Evolutionary conservation across 1,139 yeast species (phyloP).

Genomic region (Hansenula sp.): DNA sequence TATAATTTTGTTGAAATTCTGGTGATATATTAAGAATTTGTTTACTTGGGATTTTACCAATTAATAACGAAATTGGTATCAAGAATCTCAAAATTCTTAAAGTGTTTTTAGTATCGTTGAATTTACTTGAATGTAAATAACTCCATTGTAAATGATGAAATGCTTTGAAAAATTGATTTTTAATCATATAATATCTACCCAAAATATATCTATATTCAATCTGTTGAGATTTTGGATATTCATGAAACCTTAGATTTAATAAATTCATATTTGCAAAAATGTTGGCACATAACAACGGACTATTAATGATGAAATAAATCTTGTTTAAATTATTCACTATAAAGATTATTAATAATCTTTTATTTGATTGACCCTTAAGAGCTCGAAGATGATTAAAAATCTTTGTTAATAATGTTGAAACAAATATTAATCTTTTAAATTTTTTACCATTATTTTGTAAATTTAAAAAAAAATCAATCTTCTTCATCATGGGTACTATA

Average conservation of each 20-base stretch:
- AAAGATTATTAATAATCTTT: conserved; percentile 48
- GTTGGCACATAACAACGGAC: conserved; percentile 67
- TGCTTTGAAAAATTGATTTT: conserved; percentile 52
- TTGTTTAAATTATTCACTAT: conserved; percentile 58
- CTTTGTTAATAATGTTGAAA: conserved; percentile 21
- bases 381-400: conserved; percentile 21
- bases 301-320: conserved; percentile 56
- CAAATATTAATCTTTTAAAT: conserved; percentile 24
- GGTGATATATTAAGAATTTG: conserved; percentile 24
- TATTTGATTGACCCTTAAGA: conserved; percentile 23
- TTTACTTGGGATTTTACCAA: conserved; percentile 47
- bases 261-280: conserved; percentile 70
- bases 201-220: conserved; percentile 65
- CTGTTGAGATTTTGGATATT: conserved; percentile 47
- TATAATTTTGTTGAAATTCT: conserved; percentile 33
- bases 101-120: conserved; percentile 29
- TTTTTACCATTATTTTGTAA: conserved; percentile 27
- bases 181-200: conserved; percentile 61
- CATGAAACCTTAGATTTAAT: conserved; percentile 42
- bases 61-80: conserved; percentile 50
- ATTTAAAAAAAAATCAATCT: conserved; percentile 45
- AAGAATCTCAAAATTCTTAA: conserved; percentile 38
- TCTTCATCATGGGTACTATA: conserved; percentile 45
- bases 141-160: conserved; percentile 64
- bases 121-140: conserved; percentile 38